Evolutionary conservation across 164 flowering plant genomes (phyloP).

Genomic region (Warburgia ugandensis): DNA sequence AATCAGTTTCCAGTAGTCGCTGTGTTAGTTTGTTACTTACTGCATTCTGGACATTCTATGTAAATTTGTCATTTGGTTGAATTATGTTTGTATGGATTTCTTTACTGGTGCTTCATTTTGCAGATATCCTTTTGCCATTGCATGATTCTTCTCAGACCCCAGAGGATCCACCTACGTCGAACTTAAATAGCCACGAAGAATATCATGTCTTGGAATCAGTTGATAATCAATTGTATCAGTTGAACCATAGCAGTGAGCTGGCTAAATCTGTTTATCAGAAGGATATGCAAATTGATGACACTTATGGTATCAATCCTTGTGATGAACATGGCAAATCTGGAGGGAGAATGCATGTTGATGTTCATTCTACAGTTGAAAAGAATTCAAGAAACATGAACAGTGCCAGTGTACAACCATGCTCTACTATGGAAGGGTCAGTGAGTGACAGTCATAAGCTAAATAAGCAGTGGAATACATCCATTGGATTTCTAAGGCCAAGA

Average conservation of each 20-base stretch:
- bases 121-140: constrained; percentile 10
- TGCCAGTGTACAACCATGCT: background rate
- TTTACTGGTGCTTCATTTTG: constrained; percentile 7
- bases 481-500: constrained; percentile 56
- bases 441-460: constrained; percentile 3
- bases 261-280: background rate
- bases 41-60: too few species aligned
- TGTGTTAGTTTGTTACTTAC: too few species aligned
- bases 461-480: constrained; percentile 37
- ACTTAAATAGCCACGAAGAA: background rate
- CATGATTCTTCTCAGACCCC: constrained; percentile 13
- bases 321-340: background rate
- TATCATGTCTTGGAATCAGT: too few species aligned
- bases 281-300: background rate
- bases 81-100: too few species aligned
- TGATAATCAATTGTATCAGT: too few species aligned
- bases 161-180: constrained; percentile 10
- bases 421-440: background rate
- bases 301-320: background rate
- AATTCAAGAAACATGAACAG: constrained; percentile 1
- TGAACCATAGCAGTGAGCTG: background rate
- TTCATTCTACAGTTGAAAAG: background rate
- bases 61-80: too few species aligned
- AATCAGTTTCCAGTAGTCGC: too few species aligned
- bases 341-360: background rate